A percentile compares a stretch with the other conserved stretches of the same genome.
Evolutionary conservation across 2,329 filamentous ascomycete species (phyloP).

Genomic region (Aspergillus pseudoterreus): DNA sequence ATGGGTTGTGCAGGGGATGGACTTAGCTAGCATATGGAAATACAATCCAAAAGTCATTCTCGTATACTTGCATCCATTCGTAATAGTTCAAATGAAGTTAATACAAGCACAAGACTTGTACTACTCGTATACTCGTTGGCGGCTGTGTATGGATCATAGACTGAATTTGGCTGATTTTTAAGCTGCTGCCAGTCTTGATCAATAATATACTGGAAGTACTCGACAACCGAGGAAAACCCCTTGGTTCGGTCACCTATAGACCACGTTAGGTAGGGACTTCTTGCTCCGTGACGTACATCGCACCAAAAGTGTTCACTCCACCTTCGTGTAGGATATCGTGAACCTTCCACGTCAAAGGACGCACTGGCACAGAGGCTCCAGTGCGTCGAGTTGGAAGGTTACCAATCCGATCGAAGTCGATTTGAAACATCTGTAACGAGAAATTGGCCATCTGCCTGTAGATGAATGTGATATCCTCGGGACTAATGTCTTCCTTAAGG

Average conservation of each 20-base stretch:
- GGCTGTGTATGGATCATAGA: not conserved
- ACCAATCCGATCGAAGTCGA: not conserved
- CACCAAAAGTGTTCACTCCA: not conserved
- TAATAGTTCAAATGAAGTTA: not conserved
- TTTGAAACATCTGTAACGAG: not conserved
- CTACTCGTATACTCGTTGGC: not conserved
- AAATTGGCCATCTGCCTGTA: not conserved
- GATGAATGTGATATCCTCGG: not conserved
- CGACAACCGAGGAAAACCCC: conserved; percentile 3
- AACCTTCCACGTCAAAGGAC: not conserved
- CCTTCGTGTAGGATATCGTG: not conserved
- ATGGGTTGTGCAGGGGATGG: conserved; percentile 6
- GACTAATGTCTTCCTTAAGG: not conserved
- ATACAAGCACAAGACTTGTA: not conserved
- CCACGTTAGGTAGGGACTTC: not conserved
- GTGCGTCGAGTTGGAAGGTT: not conserved
- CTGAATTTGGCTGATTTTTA: conserved; percentile 4
- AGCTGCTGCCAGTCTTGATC: conserved; percentile 5
- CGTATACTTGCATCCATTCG: conserved; percentile 1
- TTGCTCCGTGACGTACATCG: no score
- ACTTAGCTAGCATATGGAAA: conserved; percentile 7
- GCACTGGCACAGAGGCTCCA: not conserved
- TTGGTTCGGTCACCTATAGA: not conserved
- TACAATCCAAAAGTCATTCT: conserved; percentile 15
- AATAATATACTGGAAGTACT: conserved; percentile 5